Evolutionary conservation across 2,329 filamentous ascomycete genomes (phyloP), one percentile per base, ranked within the genome.

Genomic region (Cladophialophora carrionii): DNA sequence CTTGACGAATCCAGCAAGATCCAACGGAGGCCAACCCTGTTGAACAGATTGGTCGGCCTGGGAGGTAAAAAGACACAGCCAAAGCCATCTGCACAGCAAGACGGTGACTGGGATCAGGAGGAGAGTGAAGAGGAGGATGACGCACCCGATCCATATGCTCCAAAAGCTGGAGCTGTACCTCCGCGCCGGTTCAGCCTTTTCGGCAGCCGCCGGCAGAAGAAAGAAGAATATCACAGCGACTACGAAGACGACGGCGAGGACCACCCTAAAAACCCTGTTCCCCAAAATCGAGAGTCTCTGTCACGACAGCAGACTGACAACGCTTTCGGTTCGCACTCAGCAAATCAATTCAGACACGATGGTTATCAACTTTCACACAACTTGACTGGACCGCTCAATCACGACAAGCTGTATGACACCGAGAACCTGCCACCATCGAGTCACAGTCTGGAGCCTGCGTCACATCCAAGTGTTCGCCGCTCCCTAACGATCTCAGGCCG

Each of bases 41-140:
- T 73, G 43, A 65, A 70, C 34, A 55, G 68, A 41, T 48, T 75
- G 48, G 52, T 54, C 32, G 68, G 69, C 31, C 51, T 71, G 10
- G 67, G 67, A 20, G 61, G 63, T 24, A 63, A 57, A 29, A 64
- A 67, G 31, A 46, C 46, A 12, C 65, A 48, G 32, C 68, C 70
- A 6, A 71, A 64, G 34, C 55, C 68, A 10, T 66, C 72, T 26
- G 26, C 61, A 17, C 70, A 73, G 57, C 70, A 68, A 55, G 63
- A 70, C 24, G 73, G 71, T 17, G 71, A 72, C 24, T 74, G 71
- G 72, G 71, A 70, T 55, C 68, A 71, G 52, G 69, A 66, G 53
- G 49, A 69, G 34, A 74, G 73, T 34, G 64, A 72, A 17, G 71
- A 71, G 1, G 72, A 73, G 20, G 70, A 67, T 31, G 66, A 71